These are phyloP conservation scores for Apiospora sp. DNA, from an alignment of 2,329 filamentous ascomycete genomes.

Conservation along the genomic window DNA sequence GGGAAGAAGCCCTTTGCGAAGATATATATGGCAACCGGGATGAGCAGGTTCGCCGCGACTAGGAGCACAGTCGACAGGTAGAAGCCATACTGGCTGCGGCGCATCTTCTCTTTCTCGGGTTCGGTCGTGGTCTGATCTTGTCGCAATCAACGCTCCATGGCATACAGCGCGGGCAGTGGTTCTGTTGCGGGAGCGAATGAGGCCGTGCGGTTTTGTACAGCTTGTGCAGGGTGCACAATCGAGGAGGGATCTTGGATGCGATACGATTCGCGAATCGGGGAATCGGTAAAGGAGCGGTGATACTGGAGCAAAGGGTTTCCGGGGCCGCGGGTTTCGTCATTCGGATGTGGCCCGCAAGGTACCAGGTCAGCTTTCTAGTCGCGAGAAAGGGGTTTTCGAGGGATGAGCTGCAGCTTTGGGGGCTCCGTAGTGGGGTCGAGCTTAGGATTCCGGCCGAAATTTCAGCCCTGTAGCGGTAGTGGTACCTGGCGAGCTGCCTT, in stretches of 20 bases:
- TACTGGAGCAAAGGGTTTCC: neutral
- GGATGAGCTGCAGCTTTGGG: neutral
- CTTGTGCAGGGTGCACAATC: neutral
- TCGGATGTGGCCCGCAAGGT: constrained; percentile 16
- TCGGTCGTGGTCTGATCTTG: neutral
- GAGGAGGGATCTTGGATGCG: neutral
- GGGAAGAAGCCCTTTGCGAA: constrained; percentile 97
- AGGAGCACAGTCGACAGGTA: constrained; percentile 54
- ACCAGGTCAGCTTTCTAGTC: neutral
- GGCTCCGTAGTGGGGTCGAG: constrained; percentile 13
- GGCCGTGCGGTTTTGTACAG: neutral
- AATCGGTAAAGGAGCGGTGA: neutral
- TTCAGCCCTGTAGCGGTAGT: neutral
- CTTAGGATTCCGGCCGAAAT: neutral
- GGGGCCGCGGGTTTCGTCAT: constrained; percentile 4
- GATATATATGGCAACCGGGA: constrained; percentile 75
- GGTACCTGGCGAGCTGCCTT: neutral
- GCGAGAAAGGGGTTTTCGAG: neutral
- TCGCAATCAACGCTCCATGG: constrained; percentile 8
- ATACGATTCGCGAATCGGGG: neutral
- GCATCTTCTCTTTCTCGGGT: constrained; percentile 26
- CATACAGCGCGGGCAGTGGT: neutral
- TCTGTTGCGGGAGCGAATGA: neutral
- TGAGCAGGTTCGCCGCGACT: constrained; percentile 75
- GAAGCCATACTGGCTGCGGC: constrained; percentile 36